Base-by-base conservation (phyloP, 768 basidiomycete species). In the Leucocoprinus sp. region DNA sequence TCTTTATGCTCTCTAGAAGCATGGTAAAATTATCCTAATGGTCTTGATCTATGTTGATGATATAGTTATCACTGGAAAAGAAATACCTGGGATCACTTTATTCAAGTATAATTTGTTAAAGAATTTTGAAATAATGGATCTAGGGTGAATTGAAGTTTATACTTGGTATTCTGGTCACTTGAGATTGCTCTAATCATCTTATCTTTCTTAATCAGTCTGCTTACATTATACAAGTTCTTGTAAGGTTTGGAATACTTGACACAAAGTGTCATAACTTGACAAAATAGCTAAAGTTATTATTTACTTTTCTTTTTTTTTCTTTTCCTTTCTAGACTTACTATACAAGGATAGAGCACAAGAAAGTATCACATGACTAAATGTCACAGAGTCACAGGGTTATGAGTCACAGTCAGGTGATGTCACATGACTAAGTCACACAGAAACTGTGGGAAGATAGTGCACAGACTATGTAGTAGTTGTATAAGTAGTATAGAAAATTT, bases 141-240 rank as follows among this genome's bases (percentile, higher is more conserved):
- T 67, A 0, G 59, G 68, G 0, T 0, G 43, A 49, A 27, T 55
- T 62, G 1, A 51, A 37, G 21, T 60, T 55, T 49, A 45, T 68
- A 2, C 48, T 70, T 3, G 63, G 66, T 5, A 57, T 69, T 15
- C 52, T 63, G 21, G 49, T 71, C 17, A 38, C 45, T 2, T 51
- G 53, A 2, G 49, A 60, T 31, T 17, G 45, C 4, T 47, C 56
- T 12, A 21, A 35, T 12, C 19, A 18, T 8, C 44, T 49, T 2
- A 49, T 70, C 8, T 50, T 57, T 11, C 43, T 65, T 8, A 58
- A 45, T n/a, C 65, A 65, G 37, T 40, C 45, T 0, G 50, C 52
- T 7, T 67, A 64, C 31, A 55, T 69, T 11, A 45, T 57, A 14
- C 42, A 53, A 2, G 41, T 65, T 0, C 55, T 68, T 11, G 42